Conservation (phyloP, 768 basidiomycete genomes). For the Mycena capillaripes region DNA sequence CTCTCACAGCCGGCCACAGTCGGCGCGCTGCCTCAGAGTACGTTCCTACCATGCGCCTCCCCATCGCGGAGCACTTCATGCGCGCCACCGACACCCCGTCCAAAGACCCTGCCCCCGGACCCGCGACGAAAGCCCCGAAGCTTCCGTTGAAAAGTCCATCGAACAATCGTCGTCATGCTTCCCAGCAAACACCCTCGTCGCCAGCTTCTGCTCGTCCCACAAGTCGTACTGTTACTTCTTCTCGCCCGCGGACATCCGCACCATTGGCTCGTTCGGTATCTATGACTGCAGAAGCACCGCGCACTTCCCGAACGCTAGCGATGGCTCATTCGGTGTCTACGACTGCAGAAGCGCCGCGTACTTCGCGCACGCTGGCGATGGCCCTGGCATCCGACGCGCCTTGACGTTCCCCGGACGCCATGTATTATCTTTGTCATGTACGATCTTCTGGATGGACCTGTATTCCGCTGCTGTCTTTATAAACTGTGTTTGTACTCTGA, state of each 20-base stretch:
- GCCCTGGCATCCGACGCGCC: slow-evolving; percentile 1
- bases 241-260: slow-evolving; percentile 19
- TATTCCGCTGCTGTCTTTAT: too few relatives aligned
- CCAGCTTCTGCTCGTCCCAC: slow-evolving; percentile 13
- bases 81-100: neutral
- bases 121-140: neutral
- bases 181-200: slow-evolving; percentile 13
- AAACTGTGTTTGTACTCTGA: too few relatives aligned
- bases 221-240: neutral
- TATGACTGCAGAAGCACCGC: slow-evolving; percentile 1
- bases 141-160: slow-evolving; percentile 15
- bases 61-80: neutral
- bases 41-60: slow-evolving; percentile 1
- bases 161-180: slow-evolving; percentile 11
- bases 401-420: neutral
- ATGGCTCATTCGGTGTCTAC: slow-evolving; percentile 4
- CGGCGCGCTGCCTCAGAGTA: slow-evolving; percentile 25
- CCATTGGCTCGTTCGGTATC: slow-evolving; percentile 2
- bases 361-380: too few relatives aligned
- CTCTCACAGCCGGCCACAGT: neutral
- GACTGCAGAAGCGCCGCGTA: slow-evolving; percentile 4
- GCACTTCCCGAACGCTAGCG: too few relatives aligned
- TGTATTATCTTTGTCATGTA: neutral
- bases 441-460: neutral
- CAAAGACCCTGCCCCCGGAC: neutral